These are phyloP conservation scores for Cymbomonas tetramitiformis DNA, from an alignment of 139 green algal genomes.

Conservation along the genomic window DNA sequence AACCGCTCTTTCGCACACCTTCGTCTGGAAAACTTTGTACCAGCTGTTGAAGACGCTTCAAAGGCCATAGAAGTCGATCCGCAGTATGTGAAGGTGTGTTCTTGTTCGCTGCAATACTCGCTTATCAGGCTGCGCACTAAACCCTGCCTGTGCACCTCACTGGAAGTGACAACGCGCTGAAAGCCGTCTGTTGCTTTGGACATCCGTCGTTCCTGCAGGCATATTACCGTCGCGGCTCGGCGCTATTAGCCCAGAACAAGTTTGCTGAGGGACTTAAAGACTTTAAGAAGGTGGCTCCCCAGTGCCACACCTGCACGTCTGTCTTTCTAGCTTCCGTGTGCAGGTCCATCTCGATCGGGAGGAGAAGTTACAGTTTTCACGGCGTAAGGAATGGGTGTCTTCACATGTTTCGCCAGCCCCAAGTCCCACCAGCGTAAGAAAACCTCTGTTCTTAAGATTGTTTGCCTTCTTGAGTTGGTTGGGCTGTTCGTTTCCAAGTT, in stretches of 20 bases:
- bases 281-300: constrained; percentile 48
- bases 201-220: constrained; percentile 53
- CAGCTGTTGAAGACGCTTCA: constrained; percentile 71
- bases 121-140: background rate
- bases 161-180: no score
- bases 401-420: no score
- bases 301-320: no score
- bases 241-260: constrained; percentile 68
- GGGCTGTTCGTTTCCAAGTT: background rate
- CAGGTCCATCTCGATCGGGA: no score
- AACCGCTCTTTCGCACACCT: constrained; percentile 82
- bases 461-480: background rate
- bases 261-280: constrained; percentile 79
- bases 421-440: no score
- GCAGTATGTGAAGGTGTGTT: constrained; percentile 65
- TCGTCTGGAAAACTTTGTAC: constrained; percentile 74
- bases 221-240: constrained; percentile 83
- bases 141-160: no score
- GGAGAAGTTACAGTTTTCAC: no score
- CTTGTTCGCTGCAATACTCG: constrained; percentile 3
- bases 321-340: no score
- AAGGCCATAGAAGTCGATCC: constrained; percentile 68
- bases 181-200: no score
- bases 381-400: no score
- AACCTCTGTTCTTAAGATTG: no score